These are phyloP conservation scores for Coniochaeta sp. DNA, from an alignment of 2,329 filamentous ascomycete species.

Conservation along the genomic window DNA sequence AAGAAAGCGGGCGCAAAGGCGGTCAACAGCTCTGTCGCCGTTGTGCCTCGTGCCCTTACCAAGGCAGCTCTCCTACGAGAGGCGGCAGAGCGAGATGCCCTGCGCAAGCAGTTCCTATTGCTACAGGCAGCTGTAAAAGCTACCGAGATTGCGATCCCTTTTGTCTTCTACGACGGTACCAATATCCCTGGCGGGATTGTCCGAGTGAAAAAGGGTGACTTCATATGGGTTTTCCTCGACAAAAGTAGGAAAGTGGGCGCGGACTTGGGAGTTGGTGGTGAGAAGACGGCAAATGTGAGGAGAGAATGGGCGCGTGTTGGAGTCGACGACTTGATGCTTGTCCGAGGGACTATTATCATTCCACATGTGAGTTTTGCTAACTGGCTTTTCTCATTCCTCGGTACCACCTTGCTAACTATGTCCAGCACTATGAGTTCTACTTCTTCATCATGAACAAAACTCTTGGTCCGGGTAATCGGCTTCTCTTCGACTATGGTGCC, in stretches of 20 bases:
- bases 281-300: conserved; percentile 55
- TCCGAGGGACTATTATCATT: conserved; percentile 83
- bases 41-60: conserved; percentile 68
- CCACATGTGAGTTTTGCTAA: conserved; percentile 66
- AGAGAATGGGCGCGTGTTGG: conserved; percentile 89
- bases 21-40: conserved; percentile 52
- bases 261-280: conserved; percentile 65
- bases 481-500: conserved; percentile 69
- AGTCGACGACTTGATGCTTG: conserved; percentile 92
- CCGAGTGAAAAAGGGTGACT: conserved; percentile 87
- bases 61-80: conserved; percentile 61
- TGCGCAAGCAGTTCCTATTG: conserved; percentile 72
- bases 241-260: conserved; percentile 86
- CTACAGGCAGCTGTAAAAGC: conserved; percentile 83
- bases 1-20: conserved; percentile 32
- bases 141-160: conserved; percentile 84
- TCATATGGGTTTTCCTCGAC: conserved; percentile 88
- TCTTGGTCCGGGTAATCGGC: conserved; percentile 60
- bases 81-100: conserved; percentile 62
- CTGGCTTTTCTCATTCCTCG: background rate
- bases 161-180: conserved; percentile 94
- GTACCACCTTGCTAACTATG: background rate
- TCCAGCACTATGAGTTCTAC: conserved; percentile 92
- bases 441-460: conserved; percentile 92
- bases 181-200: conserved; percentile 81